Conservation (phyloP, 2,329 filamentous ascomycete genomes). For the Fusarium xyrophilum region DNA sequence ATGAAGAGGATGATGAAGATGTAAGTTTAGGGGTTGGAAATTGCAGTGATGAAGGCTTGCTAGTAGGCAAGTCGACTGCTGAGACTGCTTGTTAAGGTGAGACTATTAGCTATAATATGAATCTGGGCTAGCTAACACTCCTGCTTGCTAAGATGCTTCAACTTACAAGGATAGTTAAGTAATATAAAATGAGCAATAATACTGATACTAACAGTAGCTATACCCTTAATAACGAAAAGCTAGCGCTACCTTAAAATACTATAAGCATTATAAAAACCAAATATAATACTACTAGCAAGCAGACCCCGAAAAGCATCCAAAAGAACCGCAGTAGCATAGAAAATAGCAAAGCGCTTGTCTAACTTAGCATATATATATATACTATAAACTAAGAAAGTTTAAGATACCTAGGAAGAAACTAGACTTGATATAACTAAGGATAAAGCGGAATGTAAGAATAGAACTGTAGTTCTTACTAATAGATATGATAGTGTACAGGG, state of each 20-base stretch:
- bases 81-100: not conserved
- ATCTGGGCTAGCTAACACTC: not conserved
- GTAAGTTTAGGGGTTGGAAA: not conserved
- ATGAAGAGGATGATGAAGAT: not conserved
- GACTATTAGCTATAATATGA: not conserved
- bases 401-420: not conserved
- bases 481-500: not conserved
- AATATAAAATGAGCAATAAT: not conserved
- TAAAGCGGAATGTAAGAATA: not conserved
- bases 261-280: not conserved
- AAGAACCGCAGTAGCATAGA: not conserved
- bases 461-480: not conserved
- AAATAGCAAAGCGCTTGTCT: not conserved
- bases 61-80: not conserved
- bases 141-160: not conserved
- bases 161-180: not conserved
- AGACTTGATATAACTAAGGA: not conserved
- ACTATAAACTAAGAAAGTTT: not conserved
- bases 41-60: not conserved
- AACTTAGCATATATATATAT: not conserved
- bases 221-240: not conserved
- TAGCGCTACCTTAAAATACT: not conserved
- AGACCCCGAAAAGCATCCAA: not conserved
- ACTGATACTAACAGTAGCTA: not conserved
- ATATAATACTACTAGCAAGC: not conserved